Base-by-base conservation (phyloP, 768 basidiomycete genomes). In the Boletus tylopilopsis region DNA sequence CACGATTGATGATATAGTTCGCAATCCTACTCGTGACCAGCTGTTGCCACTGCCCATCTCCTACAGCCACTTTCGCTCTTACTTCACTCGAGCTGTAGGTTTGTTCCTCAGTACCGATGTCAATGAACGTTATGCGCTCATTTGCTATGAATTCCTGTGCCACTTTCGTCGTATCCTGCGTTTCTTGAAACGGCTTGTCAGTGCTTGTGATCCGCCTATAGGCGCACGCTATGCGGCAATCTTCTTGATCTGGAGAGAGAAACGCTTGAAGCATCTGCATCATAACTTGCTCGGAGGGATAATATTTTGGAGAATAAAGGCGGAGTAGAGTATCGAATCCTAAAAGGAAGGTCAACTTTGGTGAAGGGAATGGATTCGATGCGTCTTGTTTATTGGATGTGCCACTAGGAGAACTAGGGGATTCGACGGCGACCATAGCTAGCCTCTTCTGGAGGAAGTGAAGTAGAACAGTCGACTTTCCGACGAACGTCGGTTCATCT, bases 301-400 rank as follows among this genome's bases (percentile, higher is more conserved):
- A 96, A 64, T 91, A 95, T 19, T 78, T 79, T 1, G 84, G 79
- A 1, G 82, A 76, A 45, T 94, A 79, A 49, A 95, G 76, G 7
- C 94, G 83, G 48, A 82, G 79, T 39, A 97, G 76, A 2, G 94
- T 97, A 62, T 96, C 94, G 38, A 81, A 77, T 6, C 94, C 94
- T 49, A 91, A 71, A 23, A 92, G 70, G 64, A 92, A 93, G 2
- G 79, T 78, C 18, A 94, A 68, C 50, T 78, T 74, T 4, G 75
- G 64, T 24, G 44, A 50, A 32, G 49, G 53, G 45, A 54, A 32
- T 25, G 51, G 45, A 27, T 51, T 25, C 21, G 24, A 39, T 25
- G 12, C 11, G 16, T 45, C 47, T 33, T 41, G 43, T 25, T 57
- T 45, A 37, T 64, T 53, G 29, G 47, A 42, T 27, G 58, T 49